Base-by-base conservation (phyloP, 371 early-diverging fungal species). In the Rhizopus delemar region DNA sequence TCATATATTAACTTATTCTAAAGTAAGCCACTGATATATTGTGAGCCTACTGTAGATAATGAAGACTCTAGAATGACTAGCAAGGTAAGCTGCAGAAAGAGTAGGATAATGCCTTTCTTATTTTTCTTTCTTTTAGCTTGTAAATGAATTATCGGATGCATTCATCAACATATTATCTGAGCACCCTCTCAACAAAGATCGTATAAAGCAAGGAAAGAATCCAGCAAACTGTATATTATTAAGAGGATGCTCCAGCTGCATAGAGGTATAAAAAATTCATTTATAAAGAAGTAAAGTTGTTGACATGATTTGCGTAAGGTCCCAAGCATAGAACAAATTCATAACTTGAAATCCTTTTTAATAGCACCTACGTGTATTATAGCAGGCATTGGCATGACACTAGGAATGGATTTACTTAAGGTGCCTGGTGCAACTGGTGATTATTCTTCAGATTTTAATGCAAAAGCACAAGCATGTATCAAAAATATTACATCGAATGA, bases 291-390 rank as follows among this genome's bases (percentile, higher is more conserved):
- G 13, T 7, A 51, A 31, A 6, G 6, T 2, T n/a, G 4, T 11
- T 33, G 34, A 51, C 33, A 6, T 51, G 9, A n/a, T 34, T 35
- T 34, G 9, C 13, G 8, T 8, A 34, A 48, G 48, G 64, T 82
- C 4, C 79, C 82, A 0, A 75, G 60, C n/a, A 69, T 81, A 5
- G 56, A 74, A 31, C 50, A 65, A 41, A 53, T 72, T n/a, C 80
- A 82, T 46, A 73, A 71, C 0, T 48, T 80, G 8, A 67, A 66
- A 12, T 68, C 71, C 38, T 81, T 82, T 50, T 52, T 82, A 54
- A 83, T 83, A 54, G 83, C 83, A 9, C 83, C 83, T 1, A 83
- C 83, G 1, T 79, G 83, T 49, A 83, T 83, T 16, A 83, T 83
- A 59, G 80, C 83, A 6, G 83, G 83, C 22, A 56, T 79, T 51